Conservation (phyloP, 352 stramenopile species). For the Globisporangium recalcitrans region DNA sequence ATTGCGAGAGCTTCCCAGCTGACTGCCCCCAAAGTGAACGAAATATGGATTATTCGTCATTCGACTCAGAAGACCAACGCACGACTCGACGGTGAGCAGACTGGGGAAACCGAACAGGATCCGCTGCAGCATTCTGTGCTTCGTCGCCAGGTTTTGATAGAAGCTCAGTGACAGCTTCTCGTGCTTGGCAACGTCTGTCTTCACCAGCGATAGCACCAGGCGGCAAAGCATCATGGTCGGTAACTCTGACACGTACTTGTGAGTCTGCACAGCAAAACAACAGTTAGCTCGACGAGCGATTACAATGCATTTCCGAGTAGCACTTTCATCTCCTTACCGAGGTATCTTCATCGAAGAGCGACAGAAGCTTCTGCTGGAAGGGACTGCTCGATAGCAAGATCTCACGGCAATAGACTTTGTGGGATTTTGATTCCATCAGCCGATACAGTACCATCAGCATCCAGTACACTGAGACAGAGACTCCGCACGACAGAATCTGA, state of each 20-base stretch:
- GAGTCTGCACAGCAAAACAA: slow-evolving; percentile 28
- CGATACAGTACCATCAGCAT: slow-evolving; percentile 65
- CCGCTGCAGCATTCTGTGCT: slow-evolving; percentile 70
- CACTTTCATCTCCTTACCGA: slow-evolving; percentile 29
- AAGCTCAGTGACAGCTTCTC: slow-evolving; percentile 53
- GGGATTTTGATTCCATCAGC: slow-evolving; percentile 57
- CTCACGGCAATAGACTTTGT: slow-evolving; percentile 50
- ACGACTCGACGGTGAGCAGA: slow-evolving; percentile 66
- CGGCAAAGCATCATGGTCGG: slow-evolving; percentile 76
- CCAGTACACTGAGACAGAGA: slow-evolving; percentile 63
- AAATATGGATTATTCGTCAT: slow-evolving; percentile 74
- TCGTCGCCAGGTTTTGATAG: slow-evolving; percentile 65
- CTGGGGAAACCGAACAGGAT: slow-evolving; percentile 75
- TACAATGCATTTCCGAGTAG: background rate
- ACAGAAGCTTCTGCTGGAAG: slow-evolving; percentile 59
- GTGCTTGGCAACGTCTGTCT: slow-evolving; percentile 58
- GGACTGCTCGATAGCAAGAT: slow-evolving; percentile 56
- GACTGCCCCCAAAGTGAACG: slow-evolving; percentile 42
- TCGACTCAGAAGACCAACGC: slow-evolving; percentile 62
- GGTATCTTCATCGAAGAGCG: slow-evolving; percentile 65
- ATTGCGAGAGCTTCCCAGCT: slow-evolving; percentile 34
- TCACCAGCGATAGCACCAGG: slow-evolving; percentile 65
- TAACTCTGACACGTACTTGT: slow-evolving; percentile 58
- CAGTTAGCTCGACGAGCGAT: slow-evolving; percentile 7
- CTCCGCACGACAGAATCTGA: slow-evolving; percentile 51